Base-by-base conservation (phyloP, 768 basidiomycete genomes). In the Russula earlei region DNA sequence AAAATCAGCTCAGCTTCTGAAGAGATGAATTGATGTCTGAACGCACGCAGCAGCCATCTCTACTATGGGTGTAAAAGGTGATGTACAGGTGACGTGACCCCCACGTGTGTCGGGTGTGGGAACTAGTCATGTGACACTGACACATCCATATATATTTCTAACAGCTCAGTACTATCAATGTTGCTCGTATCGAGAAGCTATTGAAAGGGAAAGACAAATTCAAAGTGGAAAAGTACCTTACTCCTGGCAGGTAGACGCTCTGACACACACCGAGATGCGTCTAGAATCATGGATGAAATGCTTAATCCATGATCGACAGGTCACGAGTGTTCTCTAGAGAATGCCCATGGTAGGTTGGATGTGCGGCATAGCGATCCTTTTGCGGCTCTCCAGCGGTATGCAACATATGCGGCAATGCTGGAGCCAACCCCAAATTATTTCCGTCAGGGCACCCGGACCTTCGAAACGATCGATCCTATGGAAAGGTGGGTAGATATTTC, bases 31-130 rank as follows among this genome's bases (percentile, higher is more conserved):
- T 2, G 33, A 27, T n/a, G 20, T 22, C 5, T 5, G 3, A 22
- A 43, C 55, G 42, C 34, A 56, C 55, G 49, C 49, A 19, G 55
- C 7, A 17, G 55, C 49, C 55, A 56, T 56, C 29, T 31, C n/a
- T n/a, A n/a, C n/a, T n/a, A n/a, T n/a, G n/a, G n/a, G n/a, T n/a
- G n/a, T n/a, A n/a, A n/a, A n/a, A n/a, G n/a, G n/a, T n/a, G n/a
- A n/a, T n/a, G n/a, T n/a, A n/a, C n/a, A n/a, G n/a, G n/a, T n/a
- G n/a, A n/a, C n/a, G n/a, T n/a, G n/a, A n/a, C n/a, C n/a, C n/a
- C n/a, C n/a, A n/a, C n/a, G n/a, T n/a, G n/a, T n/a, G n/a, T n/a
- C n/a, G n/a, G n/a, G n/a, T n/a, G n/a, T n/a, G n/a, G n/a, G n/a
- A n/a, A n/a, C n/a, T n/a, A n/a, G n/a, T n/a, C n/a, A n/a, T n/a